Percentiles rank a stretch among this genome's conserved stretches.
These are phyloP conservation scores for Backusella liffmaniae DNA, from an alignment of 192 early-diverging fungal genomes.

Conservation along the genomic window DNA sequence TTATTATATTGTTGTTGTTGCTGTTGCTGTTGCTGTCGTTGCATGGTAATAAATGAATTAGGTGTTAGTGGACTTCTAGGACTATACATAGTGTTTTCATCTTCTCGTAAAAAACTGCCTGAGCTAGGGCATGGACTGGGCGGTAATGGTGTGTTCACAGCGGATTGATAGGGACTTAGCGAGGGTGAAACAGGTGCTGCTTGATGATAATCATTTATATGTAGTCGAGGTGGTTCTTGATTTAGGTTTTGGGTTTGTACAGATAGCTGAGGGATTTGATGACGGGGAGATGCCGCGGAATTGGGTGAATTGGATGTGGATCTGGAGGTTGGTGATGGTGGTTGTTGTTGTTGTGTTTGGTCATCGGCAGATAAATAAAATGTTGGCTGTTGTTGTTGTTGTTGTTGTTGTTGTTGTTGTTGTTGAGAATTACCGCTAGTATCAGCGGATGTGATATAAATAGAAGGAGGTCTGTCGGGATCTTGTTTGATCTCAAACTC, in stretches of 20 bases:
- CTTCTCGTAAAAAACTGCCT: neutral
- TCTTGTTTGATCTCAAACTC: constrained; percentile 12
- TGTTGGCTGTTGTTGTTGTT: constrained; percentile 13
- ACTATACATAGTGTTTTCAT: neutral
- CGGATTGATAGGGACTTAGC: constrained; percentile 41
- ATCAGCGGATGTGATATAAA: constrained; percentile 57
- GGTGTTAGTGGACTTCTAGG: constrained; percentile 9
- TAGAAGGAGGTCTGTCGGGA: constrained; percentile 42
- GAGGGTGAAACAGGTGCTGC: constrained; percentile 15
- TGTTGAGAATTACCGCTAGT: neutral
- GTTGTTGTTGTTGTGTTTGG: neutral
- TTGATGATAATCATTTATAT: constrained; percentile 6
- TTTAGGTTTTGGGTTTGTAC: constrained; percentile 36
- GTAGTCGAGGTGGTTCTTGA: neutral
- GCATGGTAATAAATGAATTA: neutral
- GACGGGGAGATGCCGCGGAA: constrained; percentile 17
- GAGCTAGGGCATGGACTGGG: constrained; percentile 35
- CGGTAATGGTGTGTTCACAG: constrained; percentile 52
- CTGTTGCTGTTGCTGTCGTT: neutral
- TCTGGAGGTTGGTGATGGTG: neutral
- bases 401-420: neutral
- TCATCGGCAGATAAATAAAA: neutral
- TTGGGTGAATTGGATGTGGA: neutral
- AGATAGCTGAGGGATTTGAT: constrained; percentile 17
- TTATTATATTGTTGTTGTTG: neutral